A percentile compares a stretch with the other conserved stretches of the same genome.
These are phyloP conservation scores for Eutrema heterophyllum DNA, from an alignment of 345 rosid genomes.

Conservation along the genomic window DNA sequence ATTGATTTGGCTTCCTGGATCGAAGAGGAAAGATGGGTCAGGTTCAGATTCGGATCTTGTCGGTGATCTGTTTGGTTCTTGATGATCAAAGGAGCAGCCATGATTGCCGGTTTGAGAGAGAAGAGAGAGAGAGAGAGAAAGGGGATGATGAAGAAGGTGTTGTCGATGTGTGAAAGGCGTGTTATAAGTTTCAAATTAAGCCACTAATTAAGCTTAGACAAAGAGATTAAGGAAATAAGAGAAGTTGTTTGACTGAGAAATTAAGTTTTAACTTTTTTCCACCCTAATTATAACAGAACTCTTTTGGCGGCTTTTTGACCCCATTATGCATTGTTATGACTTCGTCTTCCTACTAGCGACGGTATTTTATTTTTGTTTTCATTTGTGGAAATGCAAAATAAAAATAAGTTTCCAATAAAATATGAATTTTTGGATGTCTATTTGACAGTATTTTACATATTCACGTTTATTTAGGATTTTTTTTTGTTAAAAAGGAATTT, in stretches of 20 bases:
- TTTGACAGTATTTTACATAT: background rate
- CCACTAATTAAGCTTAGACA: background rate
- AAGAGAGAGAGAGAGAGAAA: slow-evolving; percentile 5
- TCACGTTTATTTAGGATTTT: background rate
- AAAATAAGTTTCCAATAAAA: background rate
- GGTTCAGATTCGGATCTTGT: slow-evolving; percentile 21
- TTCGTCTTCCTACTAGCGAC: slow-evolving; percentile 8
- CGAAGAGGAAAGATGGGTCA: slow-evolving; percentile 28
- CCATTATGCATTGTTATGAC: slow-evolving; percentile 24
- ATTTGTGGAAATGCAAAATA: background rate
- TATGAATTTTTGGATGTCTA: background rate
- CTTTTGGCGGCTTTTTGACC: slow-evolving; percentile 30
- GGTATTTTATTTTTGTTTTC: background rate
- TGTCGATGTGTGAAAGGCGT: slow-evolving; percentile 19
- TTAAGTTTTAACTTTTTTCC: background rate
- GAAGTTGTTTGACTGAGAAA: slow-evolving; percentile 11
- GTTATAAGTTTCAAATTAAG: slow-evolving; percentile 25
- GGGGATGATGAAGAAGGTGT: slow-evolving; percentile 15
- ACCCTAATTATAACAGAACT: background rate
- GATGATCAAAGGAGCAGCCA: slow-evolving; percentile 39
- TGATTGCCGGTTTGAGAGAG: slow-evolving; percentile 31
- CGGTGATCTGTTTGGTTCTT: slow-evolving; percentile 32
- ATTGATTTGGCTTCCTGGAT: slow-evolving; percentile 52
- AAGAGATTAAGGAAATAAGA: background rate
- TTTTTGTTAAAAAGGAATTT: background rate